A percentile compares a stretch with the other conserved stretches of the same genome.
These are phyloP conservation scores for Daldinia grandis DNA, from an alignment of 495 filamentous ascomycete genomes.

Conservation along the genomic window DNA sequence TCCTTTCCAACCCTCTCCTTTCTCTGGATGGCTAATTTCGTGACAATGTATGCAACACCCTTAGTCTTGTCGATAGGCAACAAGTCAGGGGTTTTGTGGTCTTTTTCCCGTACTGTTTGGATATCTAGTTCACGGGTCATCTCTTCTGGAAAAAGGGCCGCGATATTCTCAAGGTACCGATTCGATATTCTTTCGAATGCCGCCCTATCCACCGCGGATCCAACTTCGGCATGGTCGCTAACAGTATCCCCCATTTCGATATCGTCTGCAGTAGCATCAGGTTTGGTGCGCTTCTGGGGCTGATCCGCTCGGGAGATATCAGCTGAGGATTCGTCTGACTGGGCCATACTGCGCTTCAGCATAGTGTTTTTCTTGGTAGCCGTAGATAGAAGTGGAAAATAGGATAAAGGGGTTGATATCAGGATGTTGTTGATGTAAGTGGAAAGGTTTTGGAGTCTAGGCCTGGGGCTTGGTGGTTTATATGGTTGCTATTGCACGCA, in stretches of 20 bases:
- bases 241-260: not conserved
- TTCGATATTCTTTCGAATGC: too few relatives aligned
- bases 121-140: too few relatives aligned
- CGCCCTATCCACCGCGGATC: too few relatives aligned
- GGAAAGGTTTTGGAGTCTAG: not conserved
- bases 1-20: accelerated
- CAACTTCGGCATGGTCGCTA: not conserved
- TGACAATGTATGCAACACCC: too few relatives aligned
- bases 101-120: too few relatives aligned
- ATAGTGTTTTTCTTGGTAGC: not conserved
- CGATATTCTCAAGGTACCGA: too few relatives aligned
- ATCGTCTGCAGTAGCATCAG: not conserved
- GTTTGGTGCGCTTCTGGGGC: not conserved
- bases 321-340: not conserved
- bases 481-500: not conserved
- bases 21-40: too few relatives aligned
- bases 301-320: not conserved
- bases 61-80: too few relatives aligned
- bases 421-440: not conserved
- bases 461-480: not conserved
- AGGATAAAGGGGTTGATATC: not conserved
- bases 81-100: too few relatives aligned
- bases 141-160: too few relatives aligned
- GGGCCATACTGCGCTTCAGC: not conserved
- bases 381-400: not conserved